Evolutionary conservation across 1,284 basidiomycete genomes (phyloP).

Genomic region (Boletus smithii): DNA sequence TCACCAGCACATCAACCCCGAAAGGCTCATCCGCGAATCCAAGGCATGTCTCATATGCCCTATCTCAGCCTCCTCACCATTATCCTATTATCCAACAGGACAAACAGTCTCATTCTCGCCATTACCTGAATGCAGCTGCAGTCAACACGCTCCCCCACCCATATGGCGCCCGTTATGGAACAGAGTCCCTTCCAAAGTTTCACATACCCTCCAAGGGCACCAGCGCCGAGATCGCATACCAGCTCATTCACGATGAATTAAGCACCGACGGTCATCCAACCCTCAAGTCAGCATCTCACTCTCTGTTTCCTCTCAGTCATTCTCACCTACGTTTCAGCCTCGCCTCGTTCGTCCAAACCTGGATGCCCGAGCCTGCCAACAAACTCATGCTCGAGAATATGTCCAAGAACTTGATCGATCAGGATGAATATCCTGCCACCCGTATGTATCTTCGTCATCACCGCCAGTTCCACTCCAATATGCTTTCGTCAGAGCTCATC

Average conservation of each 20-base stretch:
- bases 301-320: background rate
- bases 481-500: constrained; percentile 50
- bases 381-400: constrained; percentile 82
- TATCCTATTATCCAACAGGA: constrained; percentile 34
- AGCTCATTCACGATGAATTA: constrained; percentile 84
- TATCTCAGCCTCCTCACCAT: background rate
- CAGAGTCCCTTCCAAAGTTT: constrained; percentile 63
- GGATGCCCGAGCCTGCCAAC: constrained; percentile 62
- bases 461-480: background rate
- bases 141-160: constrained; percentile 39
- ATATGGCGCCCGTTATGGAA: constrained; percentile 67
- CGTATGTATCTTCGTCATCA: constrained; percentile 40
- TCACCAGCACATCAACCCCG: constrained; percentile 60
- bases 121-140: constrained; percentile 37
- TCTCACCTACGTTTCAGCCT: constrained; percentile 74
- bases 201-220: constrained; percentile 61
- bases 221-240: constrained; percentile 61
- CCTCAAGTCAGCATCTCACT: constrained; percentile 39
- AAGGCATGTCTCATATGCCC: constrained; percentile 38
- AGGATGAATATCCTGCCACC: constrained; percentile 89
- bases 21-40: constrained; percentile 53
- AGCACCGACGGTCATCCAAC: constrained; percentile 60
- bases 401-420: constrained; percentile 86
- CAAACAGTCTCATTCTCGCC: constrained; percentile 43
- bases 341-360: constrained; percentile 76